Conservation (phyloP, 257 asterid species). For the Nicotiana undulata region DNA sequence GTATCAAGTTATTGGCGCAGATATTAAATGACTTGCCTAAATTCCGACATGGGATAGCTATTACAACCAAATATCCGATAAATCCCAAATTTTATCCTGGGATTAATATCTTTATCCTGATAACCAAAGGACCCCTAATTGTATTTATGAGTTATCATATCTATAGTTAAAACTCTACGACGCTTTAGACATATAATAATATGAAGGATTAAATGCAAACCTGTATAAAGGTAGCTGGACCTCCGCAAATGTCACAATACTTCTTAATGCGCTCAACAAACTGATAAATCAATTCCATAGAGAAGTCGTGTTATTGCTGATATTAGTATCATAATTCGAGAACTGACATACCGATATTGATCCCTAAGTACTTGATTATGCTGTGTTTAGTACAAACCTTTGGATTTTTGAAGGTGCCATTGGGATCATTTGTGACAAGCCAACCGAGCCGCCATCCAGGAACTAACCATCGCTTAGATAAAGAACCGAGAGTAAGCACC, state of each 20-base stretch:
- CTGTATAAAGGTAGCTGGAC: slow-evolving; percentile 88
- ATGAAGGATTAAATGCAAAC: slow-evolving; percentile 19
- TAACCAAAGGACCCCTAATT: not conserved
- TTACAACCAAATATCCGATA: no score
- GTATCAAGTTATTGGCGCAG: not conserved
- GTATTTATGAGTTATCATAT: not conserved
- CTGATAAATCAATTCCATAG: slow-evolving; percentile 25
- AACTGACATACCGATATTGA: not conserved
- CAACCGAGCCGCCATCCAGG: slow-evolving; percentile 98
- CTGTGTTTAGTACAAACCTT: slow-evolving; percentile 35
- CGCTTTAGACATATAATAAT: no score
- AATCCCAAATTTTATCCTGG: no score
- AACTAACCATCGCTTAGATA: slow-evolving; percentile 88
- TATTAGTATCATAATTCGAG: not conserved
- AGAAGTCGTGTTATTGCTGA: not conserved
- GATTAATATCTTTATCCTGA: no score
- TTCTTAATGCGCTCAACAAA: slow-evolving; percentile 69
- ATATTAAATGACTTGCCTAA: not conserved
- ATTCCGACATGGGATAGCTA: not conserved
- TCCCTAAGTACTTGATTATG: not conserved
- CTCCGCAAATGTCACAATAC: slow-evolving; percentile 74
- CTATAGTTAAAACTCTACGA: not conserved
- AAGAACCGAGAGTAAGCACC: slow-evolving; percentile 70
- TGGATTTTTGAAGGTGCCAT: slow-evolving; percentile 42
- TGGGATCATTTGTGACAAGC: slow-evolving; percentile 67